Percentiles rank a stretch among this genome's conserved stretches.
Evolutionary conservation across 768 basidiomycete species (phyloP).

Genomic region (Tulasnella sp.): DNA sequence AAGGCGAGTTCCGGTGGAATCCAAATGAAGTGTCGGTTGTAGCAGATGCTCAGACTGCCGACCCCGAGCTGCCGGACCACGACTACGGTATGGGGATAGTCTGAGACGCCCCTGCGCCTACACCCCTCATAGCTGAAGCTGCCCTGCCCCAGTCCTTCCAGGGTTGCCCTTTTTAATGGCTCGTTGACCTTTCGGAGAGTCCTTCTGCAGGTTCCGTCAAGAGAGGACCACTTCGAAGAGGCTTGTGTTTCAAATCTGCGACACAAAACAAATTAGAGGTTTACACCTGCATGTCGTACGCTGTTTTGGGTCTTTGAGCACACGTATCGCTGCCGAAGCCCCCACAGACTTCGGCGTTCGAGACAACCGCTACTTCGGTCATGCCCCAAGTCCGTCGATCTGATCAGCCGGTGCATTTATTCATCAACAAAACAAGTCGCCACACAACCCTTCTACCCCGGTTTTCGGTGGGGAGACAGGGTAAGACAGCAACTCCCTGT

Average conservation of each 20-base stretch:
- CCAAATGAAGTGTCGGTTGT: too few relatives aligned
- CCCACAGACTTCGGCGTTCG: neutral
- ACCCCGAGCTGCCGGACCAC: too few relatives aligned
- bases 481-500: too few relatives aligned
- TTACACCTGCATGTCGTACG: neutral
- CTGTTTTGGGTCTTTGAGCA: neutral
- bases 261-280: neutral
- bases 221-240: neutral
- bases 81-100: too few relatives aligned
- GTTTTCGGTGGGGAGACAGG: neutral
- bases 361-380: neutral
- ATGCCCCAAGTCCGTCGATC: neutral
- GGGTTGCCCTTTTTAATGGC: too few relatives aligned
- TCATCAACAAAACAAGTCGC: neutral
- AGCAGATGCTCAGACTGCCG: too few relatives aligned
- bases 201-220: too few relatives aligned
- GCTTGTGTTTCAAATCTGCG: neutral
- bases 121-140: too few relatives aligned
- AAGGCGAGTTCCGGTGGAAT: too few relatives aligned
- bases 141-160: too few relatives aligned
- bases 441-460: neutral
- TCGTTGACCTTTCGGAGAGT: too few relatives aligned
- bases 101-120: too few relatives aligned
- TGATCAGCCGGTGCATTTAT: neutral
- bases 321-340: neutral